These are phyloP conservation scores for Picea sitchensis DNA, from an alignment of 75 land plant genomes.

Conservation along the genomic window DNA sequence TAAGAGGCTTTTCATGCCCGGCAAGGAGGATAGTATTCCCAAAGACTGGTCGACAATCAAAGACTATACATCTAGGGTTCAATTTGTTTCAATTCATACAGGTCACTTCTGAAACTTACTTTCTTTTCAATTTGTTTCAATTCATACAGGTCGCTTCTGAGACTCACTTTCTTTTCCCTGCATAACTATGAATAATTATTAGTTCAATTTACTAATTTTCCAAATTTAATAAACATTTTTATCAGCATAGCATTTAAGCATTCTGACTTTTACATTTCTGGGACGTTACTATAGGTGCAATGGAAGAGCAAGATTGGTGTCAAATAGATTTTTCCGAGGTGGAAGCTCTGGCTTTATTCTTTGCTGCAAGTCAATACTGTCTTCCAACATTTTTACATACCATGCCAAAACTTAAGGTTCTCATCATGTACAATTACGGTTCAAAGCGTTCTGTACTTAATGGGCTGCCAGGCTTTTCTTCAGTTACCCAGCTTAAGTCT, in stretches of 20 bases:
- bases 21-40: conserved; percentile 38
- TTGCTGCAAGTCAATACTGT: conserved; percentile 35
- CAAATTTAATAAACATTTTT: too few relatives aligned
- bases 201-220: background rate
- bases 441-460: background rate
- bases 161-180: background rate
- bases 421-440: conserved; percentile 33
- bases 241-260: too few relatives aligned
- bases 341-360: conserved; percentile 50
- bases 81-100: conserved; percentile 54
- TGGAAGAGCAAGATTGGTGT: conserved; percentile 51
- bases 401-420: conserved; percentile 47
- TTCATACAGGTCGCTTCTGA: too few relatives aligned
- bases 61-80: conserved; percentile 40
- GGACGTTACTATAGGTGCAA: conserved; percentile 34
- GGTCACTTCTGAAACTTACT: conserved; percentile 17
- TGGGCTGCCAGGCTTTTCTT: background rate
- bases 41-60: conserved; percentile 43
- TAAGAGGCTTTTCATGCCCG: conserved; percentile 45
- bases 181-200: background rate
- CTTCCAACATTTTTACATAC: conserved; percentile 47
- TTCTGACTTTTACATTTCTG: too few relatives aligned
- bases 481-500: conserved; percentile 35
- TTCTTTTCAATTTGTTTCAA: background rate
- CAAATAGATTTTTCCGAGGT: conserved; percentile 45